phyloP scores from a whole-genome alignment of 345 rosid species.

The Eutrema japonicum region DNA sequence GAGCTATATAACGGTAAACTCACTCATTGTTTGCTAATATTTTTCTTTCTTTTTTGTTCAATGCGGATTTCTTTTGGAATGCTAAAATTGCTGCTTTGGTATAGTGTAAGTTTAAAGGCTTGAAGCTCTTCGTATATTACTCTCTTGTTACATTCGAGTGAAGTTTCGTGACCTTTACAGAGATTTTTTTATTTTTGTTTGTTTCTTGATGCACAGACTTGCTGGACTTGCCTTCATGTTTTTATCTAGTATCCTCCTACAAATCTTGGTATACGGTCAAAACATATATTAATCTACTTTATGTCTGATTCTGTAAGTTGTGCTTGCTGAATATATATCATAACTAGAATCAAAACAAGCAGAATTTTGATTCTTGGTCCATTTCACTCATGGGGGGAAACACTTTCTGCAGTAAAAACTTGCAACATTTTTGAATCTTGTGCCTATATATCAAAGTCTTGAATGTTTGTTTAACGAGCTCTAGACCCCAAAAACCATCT shows the following conservation, averaged over 20 bases:
- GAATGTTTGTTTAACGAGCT: too few species aligned
- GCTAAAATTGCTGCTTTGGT: constrained; percentile 30
- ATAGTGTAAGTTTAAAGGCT: constrained; percentile 66
- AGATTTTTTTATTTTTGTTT: not conserved
- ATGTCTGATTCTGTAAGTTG: too few species aligned
- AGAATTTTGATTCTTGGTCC: too few species aligned
- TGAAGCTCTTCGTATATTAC: constrained; percentile 18
- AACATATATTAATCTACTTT: too few species aligned
- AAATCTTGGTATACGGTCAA: constrained; percentile 72
- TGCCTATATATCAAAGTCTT: too few species aligned
- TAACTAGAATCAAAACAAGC: too few species aligned
- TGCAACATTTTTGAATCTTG: too few species aligned
- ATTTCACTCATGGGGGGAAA: too few species aligned
- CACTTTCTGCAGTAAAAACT: too few species aligned
- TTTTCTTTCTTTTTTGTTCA: not conserved
- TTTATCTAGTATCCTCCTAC: constrained; percentile 79
- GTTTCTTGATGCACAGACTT: constrained; percentile 53
- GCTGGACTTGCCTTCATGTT: constrained; percentile 96
- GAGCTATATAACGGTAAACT: not conserved
- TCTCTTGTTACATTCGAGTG: constrained; percentile 7
- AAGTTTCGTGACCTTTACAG: constrained; percentile 4
- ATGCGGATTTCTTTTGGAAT: constrained; percentile 29
- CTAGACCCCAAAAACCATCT: too few species aligned
- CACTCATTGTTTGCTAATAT: constrained; percentile 11
- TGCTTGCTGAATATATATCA: too few species aligned